phyloP scores from a whole-genome alignment of 208 protist genomes.

The Angomonas ambiguus region DNA sequence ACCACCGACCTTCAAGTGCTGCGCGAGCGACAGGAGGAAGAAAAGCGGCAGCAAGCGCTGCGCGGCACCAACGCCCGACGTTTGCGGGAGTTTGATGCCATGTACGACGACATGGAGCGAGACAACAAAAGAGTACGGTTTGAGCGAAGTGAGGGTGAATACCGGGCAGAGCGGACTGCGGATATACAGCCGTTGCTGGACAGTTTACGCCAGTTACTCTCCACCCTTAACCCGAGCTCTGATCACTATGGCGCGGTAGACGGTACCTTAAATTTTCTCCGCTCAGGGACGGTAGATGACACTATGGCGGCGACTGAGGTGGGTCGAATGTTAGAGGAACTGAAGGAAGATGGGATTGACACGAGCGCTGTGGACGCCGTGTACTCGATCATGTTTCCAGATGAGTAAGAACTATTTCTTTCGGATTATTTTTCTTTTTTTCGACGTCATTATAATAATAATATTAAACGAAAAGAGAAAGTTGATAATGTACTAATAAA shows the following conservation, averaged over 20 bases:
- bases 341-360: background rate
- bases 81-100: slow-evolving; percentile 20
- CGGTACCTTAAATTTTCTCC: slow-evolving; percentile 61
- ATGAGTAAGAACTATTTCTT: no score
- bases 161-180: slow-evolving; percentile 19
- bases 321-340: background rate
- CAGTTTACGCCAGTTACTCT: slow-evolving; percentile 20
- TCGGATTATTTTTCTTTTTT: no score
- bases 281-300: slow-evolving; percentile 27
- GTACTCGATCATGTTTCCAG: background rate
- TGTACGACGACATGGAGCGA: slow-evolving; percentile 9
- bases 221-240: slow-evolving; percentile 28
- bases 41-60: slow-evolving; percentile 2
- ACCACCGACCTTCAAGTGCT: slow-evolving; percentile 42
- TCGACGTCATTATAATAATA: no score
- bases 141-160: slow-evolving; percentile 16
- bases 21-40: slow-evolving; percentile 42
- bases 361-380: background rate
- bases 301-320: background rate
- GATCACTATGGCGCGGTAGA: slow-evolving; percentile 48
- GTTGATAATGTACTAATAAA: no score
- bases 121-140: slow-evolving; percentile 10
- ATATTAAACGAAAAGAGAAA: no score
- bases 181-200: slow-evolving; percentile 18
- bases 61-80: slow-evolving; percentile 15